Evolutionary conservation across 2,329 filamentous ascomycete genomes (phyloP).

Genomic region (Scytalidium sp.): DNA sequence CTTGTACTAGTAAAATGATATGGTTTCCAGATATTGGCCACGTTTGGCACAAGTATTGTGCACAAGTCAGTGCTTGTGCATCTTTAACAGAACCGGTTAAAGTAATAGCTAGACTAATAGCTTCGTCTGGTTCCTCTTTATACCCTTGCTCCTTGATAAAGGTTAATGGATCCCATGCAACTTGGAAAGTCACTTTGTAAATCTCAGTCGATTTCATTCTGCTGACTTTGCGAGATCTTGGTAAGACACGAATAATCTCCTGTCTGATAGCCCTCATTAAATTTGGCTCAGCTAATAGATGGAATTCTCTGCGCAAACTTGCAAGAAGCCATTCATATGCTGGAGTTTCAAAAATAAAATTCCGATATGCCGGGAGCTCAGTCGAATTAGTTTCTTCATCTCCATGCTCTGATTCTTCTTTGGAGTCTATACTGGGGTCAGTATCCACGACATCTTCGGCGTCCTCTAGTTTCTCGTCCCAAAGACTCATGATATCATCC

Average conservation of each 20-base stretch:
- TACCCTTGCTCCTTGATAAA: conserved; percentile 8
- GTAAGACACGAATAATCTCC: conserved; percentile 2
- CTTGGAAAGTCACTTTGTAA: conserved; percentile 5
- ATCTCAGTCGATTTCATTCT: conserved; percentile 3
- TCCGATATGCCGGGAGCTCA: conserved; percentile 5
- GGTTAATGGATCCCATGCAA: conserved; percentile 5
- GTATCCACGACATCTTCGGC: background rate
- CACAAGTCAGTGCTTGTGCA: conserved; percentile 4
- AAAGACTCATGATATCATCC: conserved; percentile 12
- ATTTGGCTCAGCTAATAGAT: conserved; percentile 3
- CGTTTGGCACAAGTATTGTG: conserved; percentile 3
- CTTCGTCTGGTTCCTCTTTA: background rate
- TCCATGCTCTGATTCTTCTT: conserved; percentile 5
- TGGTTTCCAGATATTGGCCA: conserved; percentile 3
- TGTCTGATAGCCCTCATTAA: conserved; percentile 5
- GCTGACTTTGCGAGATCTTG: conserved; percentile 9
- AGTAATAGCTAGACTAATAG: conserved; percentile 8
- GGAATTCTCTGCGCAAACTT: conserved; percentile 3
- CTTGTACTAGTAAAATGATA: background rate
- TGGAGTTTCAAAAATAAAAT: conserved; percentile 7
- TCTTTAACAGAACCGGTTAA: background rate
- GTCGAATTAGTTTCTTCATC: conserved; percentile 3
- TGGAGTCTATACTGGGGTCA: conserved; percentile 1
- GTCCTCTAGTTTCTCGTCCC: conserved; percentile 6
- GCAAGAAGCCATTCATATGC: conserved; percentile 11